phyloP scores from a whole-genome alignment of 2,329 filamentous ascomycete genomes.

The Neopestalotiopsis sp. region DNA sequence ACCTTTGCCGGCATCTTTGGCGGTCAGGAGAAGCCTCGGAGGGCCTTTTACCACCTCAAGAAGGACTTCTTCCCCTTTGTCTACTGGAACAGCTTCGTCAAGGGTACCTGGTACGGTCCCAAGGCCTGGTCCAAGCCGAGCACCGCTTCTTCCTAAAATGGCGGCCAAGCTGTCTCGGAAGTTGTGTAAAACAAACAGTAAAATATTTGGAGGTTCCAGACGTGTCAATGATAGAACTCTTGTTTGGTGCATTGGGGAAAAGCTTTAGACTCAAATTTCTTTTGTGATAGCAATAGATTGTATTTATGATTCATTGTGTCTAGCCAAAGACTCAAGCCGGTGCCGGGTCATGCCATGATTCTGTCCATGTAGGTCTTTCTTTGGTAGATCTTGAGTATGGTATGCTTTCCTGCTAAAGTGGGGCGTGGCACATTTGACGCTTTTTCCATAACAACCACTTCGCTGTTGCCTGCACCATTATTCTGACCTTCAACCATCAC shows the following conservation, averaged over 20 bases:
- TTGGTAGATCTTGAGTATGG: too few relatives aligned
- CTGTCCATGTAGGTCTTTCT: too few relatives aligned
- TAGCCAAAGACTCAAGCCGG: not conserved
- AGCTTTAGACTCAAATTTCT: not conserved
- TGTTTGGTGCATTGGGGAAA: not conserved
- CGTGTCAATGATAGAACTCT: not conserved
- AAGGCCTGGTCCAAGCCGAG: slow-evolving; percentile 18
- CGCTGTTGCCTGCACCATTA: too few relatives aligned
- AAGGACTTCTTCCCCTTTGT: slow-evolving; percentile 48
- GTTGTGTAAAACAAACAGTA: not conserved
- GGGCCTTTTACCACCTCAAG: slow-evolving; percentile 49
- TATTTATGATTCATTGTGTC: not conserved
- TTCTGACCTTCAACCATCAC: too few relatives aligned
- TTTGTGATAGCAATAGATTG: slow-evolving; percentile 1
- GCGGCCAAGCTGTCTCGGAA: not conserved
- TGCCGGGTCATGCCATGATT: too few relatives aligned
- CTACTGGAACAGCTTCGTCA: slow-evolving; percentile 36
- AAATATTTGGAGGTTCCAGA: not conserved
- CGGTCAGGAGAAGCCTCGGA: slow-evolving; percentile 45
- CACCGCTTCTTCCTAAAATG: not conserved
- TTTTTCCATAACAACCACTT: too few relatives aligned
- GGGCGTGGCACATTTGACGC: too few relatives aligned
- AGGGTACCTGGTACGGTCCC: slow-evolving; percentile 33
- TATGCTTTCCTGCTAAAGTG: too few relatives aligned
- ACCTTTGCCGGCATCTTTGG: slow-evolving; percentile 43